A percentile compares a stretch with the other conserved stretches of the same genome.
Evolutionary conservation across 768 basidiomycete species (phyloP).

Genomic region (Calocybe gangraenosa): DNA sequence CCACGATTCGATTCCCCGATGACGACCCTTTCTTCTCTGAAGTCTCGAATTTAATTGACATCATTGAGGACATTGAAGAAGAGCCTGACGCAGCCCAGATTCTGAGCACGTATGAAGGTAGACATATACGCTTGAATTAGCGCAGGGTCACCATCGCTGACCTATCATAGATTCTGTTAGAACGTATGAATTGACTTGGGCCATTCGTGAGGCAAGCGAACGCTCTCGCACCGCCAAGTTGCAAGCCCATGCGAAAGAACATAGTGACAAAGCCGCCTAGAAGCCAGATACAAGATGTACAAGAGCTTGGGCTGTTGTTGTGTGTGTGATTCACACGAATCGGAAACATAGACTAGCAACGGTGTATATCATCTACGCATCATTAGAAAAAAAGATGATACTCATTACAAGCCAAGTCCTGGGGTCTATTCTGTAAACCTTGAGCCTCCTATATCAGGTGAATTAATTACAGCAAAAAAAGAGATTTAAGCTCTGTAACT

Average conservation of each 20-base stretch:
- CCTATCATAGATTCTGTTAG: slow-evolving; percentile 64
- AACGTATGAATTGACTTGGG: slow-evolving; percentile 93
- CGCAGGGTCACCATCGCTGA: slow-evolving; percentile 5
- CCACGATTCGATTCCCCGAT: slow-evolving; percentile 64
- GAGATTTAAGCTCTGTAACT: too few species aligned
- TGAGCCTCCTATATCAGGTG: too few species aligned
- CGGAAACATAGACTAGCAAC: too few species aligned
- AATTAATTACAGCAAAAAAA: too few species aligned
- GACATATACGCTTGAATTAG: slow-evolving; percentile 6
- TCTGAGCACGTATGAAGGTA: slow-evolving; percentile 82
- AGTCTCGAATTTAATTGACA: slow-evolving; percentile 83
- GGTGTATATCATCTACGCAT: too few species aligned
- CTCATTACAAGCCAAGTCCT: too few species aligned
- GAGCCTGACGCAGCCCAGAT: slow-evolving; percentile 78
- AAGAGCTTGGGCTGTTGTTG: neutral
- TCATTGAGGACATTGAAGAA: slow-evolving; percentile 86
- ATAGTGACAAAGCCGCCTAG: slow-evolving; percentile 5
- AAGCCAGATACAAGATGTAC: neutral
- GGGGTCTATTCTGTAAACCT: too few species aligned
- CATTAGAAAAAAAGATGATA: too few species aligned
- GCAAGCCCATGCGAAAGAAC: slow-evolving; percentile 27
- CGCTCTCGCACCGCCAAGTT: slow-evolving; percentile 48
- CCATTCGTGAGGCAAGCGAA: slow-evolving; percentile 80
- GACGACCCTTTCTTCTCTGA: slow-evolving; percentile 96
- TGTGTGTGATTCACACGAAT: too few species aligned